Evolutionary conservation across 108 stramenopile genomes (phyloP).

Genomic region (Pelagomonas calceolata): DNA sequence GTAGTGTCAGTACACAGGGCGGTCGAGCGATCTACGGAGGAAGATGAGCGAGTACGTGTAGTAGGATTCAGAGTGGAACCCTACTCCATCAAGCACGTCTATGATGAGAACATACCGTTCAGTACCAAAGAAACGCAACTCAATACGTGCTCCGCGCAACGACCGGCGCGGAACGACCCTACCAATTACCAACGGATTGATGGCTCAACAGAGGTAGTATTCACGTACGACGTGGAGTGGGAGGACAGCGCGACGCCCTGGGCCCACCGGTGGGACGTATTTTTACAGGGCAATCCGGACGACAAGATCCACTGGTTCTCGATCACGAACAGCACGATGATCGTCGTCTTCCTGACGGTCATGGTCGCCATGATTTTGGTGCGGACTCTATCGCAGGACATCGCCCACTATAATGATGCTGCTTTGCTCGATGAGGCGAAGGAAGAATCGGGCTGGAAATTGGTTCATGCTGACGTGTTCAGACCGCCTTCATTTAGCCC

Average conservation of each 20-base stretch:
- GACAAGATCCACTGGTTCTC: conserved; percentile 98
- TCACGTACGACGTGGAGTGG: conserved; percentile 92
- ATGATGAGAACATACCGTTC: background rate
- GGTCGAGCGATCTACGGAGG: conserved; percentile 26
- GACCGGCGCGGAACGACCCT: conserved; percentile 41
- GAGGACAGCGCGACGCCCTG: conserved; percentile 63
- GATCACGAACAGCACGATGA: conserved; percentile 96
- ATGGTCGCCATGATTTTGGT: conserved; percentile 91
- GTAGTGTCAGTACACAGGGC: conserved; percentile 57
- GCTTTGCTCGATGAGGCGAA: conserved; percentile 47
- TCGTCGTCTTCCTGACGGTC: conserved; percentile 91
- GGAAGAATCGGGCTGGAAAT: conserved; percentile 97
- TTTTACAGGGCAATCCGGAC: conserved; percentile 75
- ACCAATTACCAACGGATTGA: conserved; percentile 31
- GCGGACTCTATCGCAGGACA: conserved; percentile 86
- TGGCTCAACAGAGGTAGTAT: conserved; percentile 45
- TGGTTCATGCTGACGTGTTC: conserved; percentile 94
- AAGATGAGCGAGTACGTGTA: conserved; percentile 63
- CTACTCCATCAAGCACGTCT: conserved; percentile 68
- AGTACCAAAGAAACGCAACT: conserved; percentile 1
- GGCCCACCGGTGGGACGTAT: conserved; percentile 98
- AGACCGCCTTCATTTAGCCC: conserved; percentile 75
- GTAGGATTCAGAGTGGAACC: conserved; percentile 78
- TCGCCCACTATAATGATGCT: conserved; percentile 85
- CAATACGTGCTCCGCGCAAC: conserved; percentile 26